Evolutionary conservation across 1,284 basidiomycete species (phyloP).

Genomic region (Neolentinus lepideus): DNA sequence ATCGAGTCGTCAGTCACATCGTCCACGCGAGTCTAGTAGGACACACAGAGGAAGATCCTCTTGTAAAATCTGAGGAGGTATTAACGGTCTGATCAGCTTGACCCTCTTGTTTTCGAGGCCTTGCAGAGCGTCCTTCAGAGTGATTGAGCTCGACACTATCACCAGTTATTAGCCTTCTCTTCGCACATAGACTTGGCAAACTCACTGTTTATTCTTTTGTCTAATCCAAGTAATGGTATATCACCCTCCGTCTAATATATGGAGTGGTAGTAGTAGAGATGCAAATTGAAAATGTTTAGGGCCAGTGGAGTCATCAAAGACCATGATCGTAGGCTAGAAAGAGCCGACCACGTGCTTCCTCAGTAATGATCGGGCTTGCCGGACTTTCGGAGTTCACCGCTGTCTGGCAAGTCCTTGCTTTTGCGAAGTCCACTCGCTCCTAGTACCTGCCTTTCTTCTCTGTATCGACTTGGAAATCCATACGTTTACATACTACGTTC

Average conservation of each 20-base stretch:
- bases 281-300: background rate
- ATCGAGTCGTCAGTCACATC: background rate
- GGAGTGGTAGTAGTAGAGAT: background rate
- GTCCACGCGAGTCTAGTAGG: background rate
- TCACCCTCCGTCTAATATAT: background rate
- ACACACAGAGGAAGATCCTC: slow-evolving; percentile 78
- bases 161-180: slow-evolving; percentile 20
- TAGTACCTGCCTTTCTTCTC: background rate
- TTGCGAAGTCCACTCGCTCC: background rate
- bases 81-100: slow-evolving; percentile 78
- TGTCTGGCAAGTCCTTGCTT: background rate
- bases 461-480: background rate
- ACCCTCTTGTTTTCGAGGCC: slow-evolving; percentile 86
- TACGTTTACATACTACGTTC: background rate
- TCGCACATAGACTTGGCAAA: background rate
- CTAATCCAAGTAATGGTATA: background rate
- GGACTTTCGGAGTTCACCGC: background rate
- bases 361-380: background rate
- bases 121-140: slow-evolving; percentile 71
- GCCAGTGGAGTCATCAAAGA: background rate
- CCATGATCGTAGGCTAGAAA: background rate
- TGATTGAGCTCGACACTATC: slow-evolving; percentile 41
- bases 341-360: background rate
- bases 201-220: background rate
- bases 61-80: slow-evolving; percentile 88